These are phyloP conservation scores for Suhomyces tanzawaensis DNA, from an alignment of 805 yeast species.

Conservation along the genomic window DNA sequence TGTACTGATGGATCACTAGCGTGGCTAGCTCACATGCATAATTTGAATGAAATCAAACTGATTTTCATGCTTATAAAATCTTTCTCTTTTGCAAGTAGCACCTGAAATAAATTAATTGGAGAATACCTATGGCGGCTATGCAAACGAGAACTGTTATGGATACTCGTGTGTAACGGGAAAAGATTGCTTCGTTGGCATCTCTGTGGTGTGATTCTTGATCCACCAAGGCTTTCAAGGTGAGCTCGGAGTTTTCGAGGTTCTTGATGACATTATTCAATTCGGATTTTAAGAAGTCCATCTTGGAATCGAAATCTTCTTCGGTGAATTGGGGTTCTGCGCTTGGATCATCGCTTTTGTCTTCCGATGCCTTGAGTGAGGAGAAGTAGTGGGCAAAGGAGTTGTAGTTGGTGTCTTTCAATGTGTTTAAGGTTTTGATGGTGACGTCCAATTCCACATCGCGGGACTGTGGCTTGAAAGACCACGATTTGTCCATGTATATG, in stretches of 20 bases:
- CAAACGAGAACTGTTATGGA: slow-evolving; percentile 25
- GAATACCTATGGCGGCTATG: slow-evolving; percentile 28
- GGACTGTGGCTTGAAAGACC: slow-evolving; percentile 36
- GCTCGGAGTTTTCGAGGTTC: slow-evolving; percentile 28
- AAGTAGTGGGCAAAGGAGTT: slow-evolving; percentile 35
- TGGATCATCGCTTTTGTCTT: slow-evolving; percentile 8
- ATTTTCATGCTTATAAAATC: slow-evolving; percentile 20
- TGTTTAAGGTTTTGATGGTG: slow-evolving; percentile 33
- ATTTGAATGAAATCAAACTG: too few relatives aligned
- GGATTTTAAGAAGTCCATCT: slow-evolving; percentile 26
- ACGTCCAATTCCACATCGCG: slow-evolving; percentile 35
- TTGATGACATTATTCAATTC: slow-evolving; percentile 32
- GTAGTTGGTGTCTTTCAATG: slow-evolving; percentile 36
- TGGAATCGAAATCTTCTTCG: slow-evolving; percentile 33
- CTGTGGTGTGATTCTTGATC: slow-evolving; percentile 34
- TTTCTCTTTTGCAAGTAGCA: slow-evolving; percentile 28
- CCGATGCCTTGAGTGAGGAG: slow-evolving; percentile 14
- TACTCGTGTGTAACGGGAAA: slow-evolving; percentile 29
- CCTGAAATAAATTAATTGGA: slow-evolving; percentile 31
- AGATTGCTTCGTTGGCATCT: slow-evolving; percentile 40
- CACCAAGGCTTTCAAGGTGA: slow-evolving; percentile 25
- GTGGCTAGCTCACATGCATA: too few relatives aligned
- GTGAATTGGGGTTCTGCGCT: slow-evolving; percentile 15
- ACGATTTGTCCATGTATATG: slow-evolving; percentile 38
- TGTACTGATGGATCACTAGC: too few relatives aligned